Conservation (phyloP, 2,329 filamentous ascomycete species). For the Fusarium piperis region DNA sequence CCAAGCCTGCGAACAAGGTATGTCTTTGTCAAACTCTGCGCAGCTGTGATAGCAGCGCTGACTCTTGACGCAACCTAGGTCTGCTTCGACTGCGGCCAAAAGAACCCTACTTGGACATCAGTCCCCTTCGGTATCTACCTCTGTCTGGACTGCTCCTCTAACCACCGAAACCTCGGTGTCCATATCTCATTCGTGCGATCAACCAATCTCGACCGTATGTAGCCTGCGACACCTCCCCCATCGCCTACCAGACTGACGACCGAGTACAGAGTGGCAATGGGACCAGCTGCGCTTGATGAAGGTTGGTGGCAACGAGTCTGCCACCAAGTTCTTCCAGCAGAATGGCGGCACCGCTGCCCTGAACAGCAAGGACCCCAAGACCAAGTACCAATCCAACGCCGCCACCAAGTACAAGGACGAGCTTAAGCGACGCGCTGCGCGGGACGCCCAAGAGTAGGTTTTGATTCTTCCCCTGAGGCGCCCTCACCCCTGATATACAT, state of each 20-base stretch:
- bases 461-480: background rate
- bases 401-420: constrained; percentile 99
- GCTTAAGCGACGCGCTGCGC: constrained; percentile 83
- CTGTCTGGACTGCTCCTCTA: constrained; percentile 95
- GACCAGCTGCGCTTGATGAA: constrained; percentile 98
- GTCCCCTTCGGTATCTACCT: constrained; percentile 98
- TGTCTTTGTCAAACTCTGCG: constrained; percentile 33
- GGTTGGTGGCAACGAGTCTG: constrained; percentile 96
- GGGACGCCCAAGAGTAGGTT: constrained; percentile 84
- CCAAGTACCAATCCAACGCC: constrained; percentile 94
- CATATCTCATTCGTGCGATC: constrained; percentile 99
- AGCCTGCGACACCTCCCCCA: background rate
- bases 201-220: constrained; percentile 96
- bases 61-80: constrained; percentile 64
- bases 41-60: constrained; percentile 1
- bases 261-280: constrained; percentile 89
- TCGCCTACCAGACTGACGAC: constrained; percentile 26
- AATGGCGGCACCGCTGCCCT: constrained; percentile 94
- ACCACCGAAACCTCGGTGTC: constrained; percentile 96
- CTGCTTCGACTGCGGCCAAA: constrained; percentile 98
- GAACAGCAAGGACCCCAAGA: constrained; percentile 95
- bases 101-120: constrained; percentile 98
- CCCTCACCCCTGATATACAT: background rate
- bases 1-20: constrained; percentile 95
- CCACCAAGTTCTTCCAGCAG: constrained; percentile 97